A percentile compares a stretch with the other conserved stretches of the same genome.
Conservation (phyloP, 257 asterid species). For the Nemophila menziesii region DNA sequence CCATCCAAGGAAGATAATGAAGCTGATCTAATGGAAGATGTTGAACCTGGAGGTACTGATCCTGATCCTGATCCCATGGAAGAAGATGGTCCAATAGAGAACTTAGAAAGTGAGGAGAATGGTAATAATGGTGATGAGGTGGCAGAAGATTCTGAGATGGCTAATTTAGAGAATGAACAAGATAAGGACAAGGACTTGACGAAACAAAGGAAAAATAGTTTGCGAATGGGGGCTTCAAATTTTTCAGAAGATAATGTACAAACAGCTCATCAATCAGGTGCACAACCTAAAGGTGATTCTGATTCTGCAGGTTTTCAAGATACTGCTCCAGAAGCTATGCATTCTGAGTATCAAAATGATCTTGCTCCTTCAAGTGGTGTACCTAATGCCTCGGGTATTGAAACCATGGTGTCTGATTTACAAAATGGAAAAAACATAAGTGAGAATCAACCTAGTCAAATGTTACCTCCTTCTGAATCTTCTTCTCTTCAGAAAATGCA, state of each 20-base stretch:
- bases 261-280: constrained; percentile 28
- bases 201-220: constrained; percentile 23
- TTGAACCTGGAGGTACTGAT: no score
- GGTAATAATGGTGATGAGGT: constrained; percentile 35
- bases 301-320: constrained; percentile 33
- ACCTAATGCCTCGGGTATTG: constrained; percentile 43
- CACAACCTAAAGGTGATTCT: constrained; percentile 25
- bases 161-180: constrained; percentile 24
- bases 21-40: constrained; percentile 50
- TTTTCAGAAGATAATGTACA: constrained; percentile 19
- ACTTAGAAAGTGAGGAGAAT: constrained; percentile 27
- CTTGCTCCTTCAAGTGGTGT: constrained; percentile 49
- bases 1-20: constrained; percentile 21
- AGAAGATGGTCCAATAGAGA: no score
- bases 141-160: constrained; percentile 33
- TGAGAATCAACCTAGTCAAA: constrained; percentile 27
- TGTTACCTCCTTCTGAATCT: constrained; percentile 32
- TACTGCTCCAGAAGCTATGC: constrained; percentile 35
- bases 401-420: constrained; percentile 42
- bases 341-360: constrained; percentile 31
- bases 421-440: constrained; percentile 34
- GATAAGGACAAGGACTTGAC: constrained; percentile 24
- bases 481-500: constrained; percentile 36
- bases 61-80: no score
- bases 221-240: constrained; percentile 25